Base-by-base conservation (phyloP, 2,329 filamentous ascomycete genomes). In the Escovopsis weberi region DNA sequence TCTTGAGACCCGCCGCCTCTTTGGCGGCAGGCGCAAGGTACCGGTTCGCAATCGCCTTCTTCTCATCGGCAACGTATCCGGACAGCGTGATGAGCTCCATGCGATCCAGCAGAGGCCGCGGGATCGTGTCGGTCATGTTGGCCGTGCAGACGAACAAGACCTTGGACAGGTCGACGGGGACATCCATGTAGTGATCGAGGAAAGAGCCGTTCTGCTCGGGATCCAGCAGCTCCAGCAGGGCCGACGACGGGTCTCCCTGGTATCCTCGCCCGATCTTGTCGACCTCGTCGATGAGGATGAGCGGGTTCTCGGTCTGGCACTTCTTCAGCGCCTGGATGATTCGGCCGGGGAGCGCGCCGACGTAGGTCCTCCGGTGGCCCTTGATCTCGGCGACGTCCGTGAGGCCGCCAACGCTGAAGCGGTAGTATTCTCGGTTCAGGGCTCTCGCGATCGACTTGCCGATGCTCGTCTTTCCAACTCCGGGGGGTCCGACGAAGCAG, bases 331-430 rank as follows among this genome's bases (percentile, higher is more conserved):
- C 91, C 63, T 98, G 93, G 48, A 98, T 96, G 58, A 98, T 94
- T 45, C 93, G 84, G 40, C 91, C 93, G 4, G 91, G 91, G 33
- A 98, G 68, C 26, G 91, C 91, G 48, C 93, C 91, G 42, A 98
- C 91, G 53, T 98, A 98, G 3, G 91, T 98, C 53, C 91, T 77
- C 54, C 91, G 76, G 60, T 98, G 91, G 40, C 91, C 91, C 68
- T 98, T 98, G 70, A 98, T 96, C 61, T 98, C 91, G 15, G 91
- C 91, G 49, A 98, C 93, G 63, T 98, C 91, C 4, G 89, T 94
- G 51, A 98, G 72, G 53, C 91, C 91, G 58, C 91, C 91, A 8
- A 98, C 91, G 56, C 88, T 95, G 71, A 98, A 98, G 52, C 91
- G 78, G 68, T 98, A 98, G 68, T 98, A 98, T 58, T 98, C 82